Evolutionary conservation across 352 stramenopile species (phyloP).

Genomic region (Thraustochytrium sp.): DNA sequence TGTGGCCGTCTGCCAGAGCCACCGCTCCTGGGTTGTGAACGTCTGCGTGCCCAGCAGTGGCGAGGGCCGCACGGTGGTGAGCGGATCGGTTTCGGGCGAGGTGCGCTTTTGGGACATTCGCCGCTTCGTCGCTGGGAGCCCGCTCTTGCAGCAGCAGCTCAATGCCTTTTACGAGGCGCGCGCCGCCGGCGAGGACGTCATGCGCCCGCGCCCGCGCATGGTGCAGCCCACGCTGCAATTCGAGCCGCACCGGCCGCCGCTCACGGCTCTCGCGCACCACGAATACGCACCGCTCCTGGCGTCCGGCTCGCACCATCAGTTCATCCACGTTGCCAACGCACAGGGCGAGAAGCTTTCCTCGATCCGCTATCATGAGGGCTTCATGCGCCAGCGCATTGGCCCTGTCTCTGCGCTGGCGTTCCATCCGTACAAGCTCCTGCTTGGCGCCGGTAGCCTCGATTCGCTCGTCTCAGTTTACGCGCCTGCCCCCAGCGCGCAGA

Average conservation of each 20-base stretch:
- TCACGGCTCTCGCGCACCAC: conserved; percentile 93
- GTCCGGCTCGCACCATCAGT: conserved; percentile 94
- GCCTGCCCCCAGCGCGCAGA: background rate
- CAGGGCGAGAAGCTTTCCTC: conserved; percentile 65
- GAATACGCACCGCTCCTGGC: conserved; percentile 89
- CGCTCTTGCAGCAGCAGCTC: conserved; percentile 58
- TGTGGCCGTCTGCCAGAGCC: conserved; percentile 70
- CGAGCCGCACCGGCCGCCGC: conserved; percentile 76
- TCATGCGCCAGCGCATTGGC: conserved; percentile 91
- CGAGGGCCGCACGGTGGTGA: conserved; percentile 78
- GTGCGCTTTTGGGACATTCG: conserved; percentile 96
- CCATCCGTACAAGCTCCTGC: conserved; percentile 87
- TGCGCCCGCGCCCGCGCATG: background rate
- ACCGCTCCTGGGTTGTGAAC: conserved; percentile 91
- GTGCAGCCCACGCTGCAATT: conserved; percentile 67
- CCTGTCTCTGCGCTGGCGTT: conserved; percentile 93
- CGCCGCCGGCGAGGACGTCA: background rate
- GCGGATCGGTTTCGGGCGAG: conserved; percentile 83
- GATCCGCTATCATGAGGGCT: conserved; percentile 90
- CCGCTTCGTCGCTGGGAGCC: conserved; percentile 48
- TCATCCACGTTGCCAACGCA: conserved; percentile 93
- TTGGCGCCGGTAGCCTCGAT: conserved; percentile 89
- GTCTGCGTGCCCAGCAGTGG: conserved; percentile 53
- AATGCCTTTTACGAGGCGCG: background rate
- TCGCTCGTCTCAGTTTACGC: conserved; percentile 79